A percentile compares a stretch with the other conserved stretches of the same genome.
phyloP scores from a whole-genome alignment of 768 basidiomycete species.

The Termitomyces sp. region DNA sequence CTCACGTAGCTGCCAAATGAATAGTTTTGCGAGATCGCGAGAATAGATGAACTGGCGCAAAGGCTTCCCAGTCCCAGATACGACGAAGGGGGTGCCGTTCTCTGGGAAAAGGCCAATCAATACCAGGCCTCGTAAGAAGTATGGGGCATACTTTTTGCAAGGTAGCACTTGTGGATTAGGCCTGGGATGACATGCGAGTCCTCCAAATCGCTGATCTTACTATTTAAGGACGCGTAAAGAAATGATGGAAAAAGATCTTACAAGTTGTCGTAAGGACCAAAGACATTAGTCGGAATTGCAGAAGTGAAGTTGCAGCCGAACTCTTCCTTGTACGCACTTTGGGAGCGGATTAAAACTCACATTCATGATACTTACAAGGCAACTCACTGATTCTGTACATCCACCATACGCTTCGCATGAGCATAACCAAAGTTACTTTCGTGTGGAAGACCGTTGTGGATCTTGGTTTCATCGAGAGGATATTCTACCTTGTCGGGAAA shows the following conservation, averaged over 20 bases:
- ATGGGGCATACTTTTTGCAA: constrained; percentile 68
- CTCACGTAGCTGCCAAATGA: constrained; percentile 88
- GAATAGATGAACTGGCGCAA: constrained; percentile 98
- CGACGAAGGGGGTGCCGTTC: constrained; percentile 79
- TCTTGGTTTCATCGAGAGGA: constrained; percentile 88
- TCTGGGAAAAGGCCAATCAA: constrained; percentile 31
- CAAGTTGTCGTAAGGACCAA: constrained; percentile 95
- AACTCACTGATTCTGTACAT: constrained; percentile 87
- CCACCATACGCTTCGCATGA: constrained; percentile 93
- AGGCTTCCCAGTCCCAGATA: constrained; percentile 88
- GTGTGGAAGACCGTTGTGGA: constrained; percentile 91
- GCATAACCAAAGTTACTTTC: constrained; percentile 96
- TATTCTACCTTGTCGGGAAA: constrained; percentile 95
- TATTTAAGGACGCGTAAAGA: constrained; percentile 4
- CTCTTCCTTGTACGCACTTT: constrained; percentile 94
- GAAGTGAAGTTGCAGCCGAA: constrained; percentile 94
- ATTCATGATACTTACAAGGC: neutral
- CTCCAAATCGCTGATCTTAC: constrained; percentile 65
- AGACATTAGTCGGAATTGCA: constrained; percentile 97
- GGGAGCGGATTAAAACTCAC: neutral
- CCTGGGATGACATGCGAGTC: constrained; percentile 94
- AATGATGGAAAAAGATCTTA: constrained; percentile 23
- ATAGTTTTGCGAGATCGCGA: constrained; percentile 89
- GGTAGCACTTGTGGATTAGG: constrained; percentile 87
- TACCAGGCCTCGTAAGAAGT: neutral